Evolutionary conservation across 768 basidiomycete genomes (phyloP), one percentile per base, ranked within the genome.

Genomic region (Calocybe gangraenosa): DNA sequence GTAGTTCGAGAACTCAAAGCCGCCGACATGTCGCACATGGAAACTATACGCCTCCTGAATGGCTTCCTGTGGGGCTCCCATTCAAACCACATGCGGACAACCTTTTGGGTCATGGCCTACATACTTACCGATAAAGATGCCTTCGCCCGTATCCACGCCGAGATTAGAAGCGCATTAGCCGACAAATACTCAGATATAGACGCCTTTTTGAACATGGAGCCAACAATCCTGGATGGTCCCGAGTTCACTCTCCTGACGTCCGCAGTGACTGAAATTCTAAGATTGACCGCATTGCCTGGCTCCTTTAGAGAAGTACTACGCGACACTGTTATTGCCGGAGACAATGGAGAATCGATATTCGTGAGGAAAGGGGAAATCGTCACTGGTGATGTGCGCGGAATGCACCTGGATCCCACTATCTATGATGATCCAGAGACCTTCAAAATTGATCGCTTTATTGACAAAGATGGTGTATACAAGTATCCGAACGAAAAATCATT

Each of bases 81-180:
- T 37, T 37, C 44, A n/a, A 45, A 45, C 11, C 44, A 45, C 28
- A 45, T 45, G 44, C 36, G 37, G 13, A 31, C 37, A 3, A 38
- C 44, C n/a, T 45, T 45, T 37, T 45, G 44, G 44, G 44, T 45
- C 25, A 45, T 45, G 44, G 36, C 44, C 8, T 45, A 45, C 20
- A 45, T 45, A 13, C 34, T 42, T 19, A 42, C 41, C 7, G 41
- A 42, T 32, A 42, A 42, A 32, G 28, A 42, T 34, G 41, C 34
- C 2, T 42, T 18, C 32, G 13, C n/a, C 7, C 41, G 41, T 31
- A 42, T 42, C 19, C 8, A 31, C 3, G 31, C 41, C 7, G 41
- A 42, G 30, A 34, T 42, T 19, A 30, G 41, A 2, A 34, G 6
- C 19, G 32, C 44, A 7, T 38, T 45, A 19, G 44, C 37, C 18